Conservation (phyloP, 345 rosid species). For the Eutrema japonicum region DNA sequence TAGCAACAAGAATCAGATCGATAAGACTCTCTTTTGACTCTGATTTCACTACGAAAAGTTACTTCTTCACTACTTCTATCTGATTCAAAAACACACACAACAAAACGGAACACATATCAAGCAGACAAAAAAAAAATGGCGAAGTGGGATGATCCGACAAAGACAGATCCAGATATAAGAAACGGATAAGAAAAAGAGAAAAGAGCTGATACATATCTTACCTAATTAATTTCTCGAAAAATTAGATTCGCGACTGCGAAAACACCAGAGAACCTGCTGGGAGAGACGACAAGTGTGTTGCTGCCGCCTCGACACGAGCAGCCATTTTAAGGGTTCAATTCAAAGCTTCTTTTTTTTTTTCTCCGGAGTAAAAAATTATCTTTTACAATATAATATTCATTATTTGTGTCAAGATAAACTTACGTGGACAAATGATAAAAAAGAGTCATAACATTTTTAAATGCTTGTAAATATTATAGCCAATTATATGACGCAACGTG, state of each 20-base stretch:
- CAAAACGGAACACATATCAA: background rate
- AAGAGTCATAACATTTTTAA: background rate
- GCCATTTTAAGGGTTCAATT: conserved; percentile 55
- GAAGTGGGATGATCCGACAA: conserved; percentile 34
- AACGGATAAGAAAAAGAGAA: conserved; percentile 22
- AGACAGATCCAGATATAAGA: conserved; percentile 42
- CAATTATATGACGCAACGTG: conserved; percentile 22
- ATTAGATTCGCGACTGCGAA: conserved; percentile 35
- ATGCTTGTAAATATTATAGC: background rate
- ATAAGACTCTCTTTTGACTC: background rate
- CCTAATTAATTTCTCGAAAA: conserved; percentile 24
- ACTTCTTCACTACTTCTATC: conserved; percentile 13
- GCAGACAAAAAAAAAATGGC: conserved; percentile 21
- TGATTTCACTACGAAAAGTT: conserved; percentile 18
- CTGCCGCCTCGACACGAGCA: conserved; percentile 64
- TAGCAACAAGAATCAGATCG: conserved; percentile 21
- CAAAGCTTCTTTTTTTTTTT: conserved; percentile 1
- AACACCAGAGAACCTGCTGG: conserved; percentile 31
- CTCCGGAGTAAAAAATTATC: background rate
- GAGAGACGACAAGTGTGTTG: conserved; percentile 89
- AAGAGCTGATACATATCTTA: background rate
- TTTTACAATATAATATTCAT: background rate
- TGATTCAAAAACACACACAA: conserved; percentile 16
- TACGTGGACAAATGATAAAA: conserved; percentile 41
- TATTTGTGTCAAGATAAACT: background rate